Evolutionary conservation across 495 filamentous ascomycete species (phyloP), one percentile per base, ranked within the genome.

Genomic region (Hypoxylon fuscum): DNA sequence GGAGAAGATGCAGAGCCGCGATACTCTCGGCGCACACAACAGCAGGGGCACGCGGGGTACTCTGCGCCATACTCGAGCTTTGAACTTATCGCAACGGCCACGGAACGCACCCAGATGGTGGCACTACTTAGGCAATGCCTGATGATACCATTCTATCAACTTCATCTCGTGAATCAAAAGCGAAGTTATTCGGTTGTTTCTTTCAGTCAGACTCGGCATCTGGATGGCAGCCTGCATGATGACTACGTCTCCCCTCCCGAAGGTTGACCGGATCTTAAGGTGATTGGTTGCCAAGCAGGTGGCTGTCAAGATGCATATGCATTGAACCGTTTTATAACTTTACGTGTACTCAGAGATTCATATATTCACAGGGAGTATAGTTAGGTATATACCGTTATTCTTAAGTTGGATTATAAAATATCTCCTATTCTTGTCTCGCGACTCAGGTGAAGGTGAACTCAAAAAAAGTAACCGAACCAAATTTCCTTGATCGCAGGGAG

Each of bases 1-100:
- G 72, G 22, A 74, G 60, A 27, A 74, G 43, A 57, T 70, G 49
- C 42, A 74, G 46, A 29, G 63, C 51, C 6, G 68, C 70, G 37
- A 72, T 70, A 20, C 55, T 69, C 48, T 72, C 72, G 2, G 70
- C 59, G 34, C 59, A 67, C 21, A 38, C 40, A 38, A 60, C 53
- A 44, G 64, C 47, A 34, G 62, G 31, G 17, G 35, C 27, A 41
- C 27, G 31, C 34, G 47, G 31, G n/a, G n/a, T 23, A 32, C 40
- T 56, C 20, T 38, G 14, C 49, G 66, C 32, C 68, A 72, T 71
- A 53, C 4, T 41, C 8, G 25, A 18, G 15, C 21, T 42, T 14
- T 9, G 2, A 2, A 14, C 43, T 35, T 27, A 21, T 22, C 9
- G 12, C 2, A 14, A 27, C 4, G 25, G 8, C 25, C 25, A 27